A percentile compares a stretch with the other conserved stretches of the same genome.
Conservation (phyloP, 495 filamentous ascomycete species). For the Physcia stellaris region DNA sequence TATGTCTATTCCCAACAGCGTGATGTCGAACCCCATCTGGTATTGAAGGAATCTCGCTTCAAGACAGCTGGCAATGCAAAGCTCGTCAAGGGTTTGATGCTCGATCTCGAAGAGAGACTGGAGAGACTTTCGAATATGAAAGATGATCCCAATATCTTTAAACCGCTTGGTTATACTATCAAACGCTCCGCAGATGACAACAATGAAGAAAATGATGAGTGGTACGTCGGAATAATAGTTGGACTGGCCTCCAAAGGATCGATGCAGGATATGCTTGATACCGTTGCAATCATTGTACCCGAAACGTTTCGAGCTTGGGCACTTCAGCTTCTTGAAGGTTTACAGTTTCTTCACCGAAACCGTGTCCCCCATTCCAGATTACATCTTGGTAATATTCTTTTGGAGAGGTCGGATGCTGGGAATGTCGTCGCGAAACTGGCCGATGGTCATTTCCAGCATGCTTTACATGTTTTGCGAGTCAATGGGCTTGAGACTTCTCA, state of each 20-base stretch:
- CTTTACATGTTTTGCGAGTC: constrained; percentile 44
- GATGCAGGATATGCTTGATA: constrained; percentile 64
- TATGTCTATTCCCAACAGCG: constrained; percentile 9
- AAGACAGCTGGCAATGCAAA: constrained; percentile 38
- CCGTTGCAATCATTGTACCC: constrained; percentile 57
- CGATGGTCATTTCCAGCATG: constrained; percentile 53
- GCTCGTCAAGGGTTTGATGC: constrained; percentile 51
- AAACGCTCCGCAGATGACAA: constrained; percentile 23
- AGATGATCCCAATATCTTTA: constrained; percentile 62
- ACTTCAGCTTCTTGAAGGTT: constrained; percentile 75
- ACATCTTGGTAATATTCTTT: constrained; percentile 60
- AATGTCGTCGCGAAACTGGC: constrained; percentile 47
- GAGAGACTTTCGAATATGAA: constrained; percentile 53
- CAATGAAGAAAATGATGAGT: constrained; percentile 27
- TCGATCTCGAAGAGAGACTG: constrained; percentile 52
- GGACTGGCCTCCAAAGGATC: constrained; percentile 73
- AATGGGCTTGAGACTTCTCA: constrained; percentile 8
- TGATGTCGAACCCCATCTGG: constrained; percentile 38
- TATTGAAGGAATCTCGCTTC: constrained; percentile 56
- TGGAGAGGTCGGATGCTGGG: constrained; percentile 45
- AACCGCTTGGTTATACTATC: constrained; percentile 72
- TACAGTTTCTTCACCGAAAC: constrained; percentile 73
- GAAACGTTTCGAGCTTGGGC: constrained; percentile 72
- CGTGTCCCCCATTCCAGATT: constrained; percentile 71
- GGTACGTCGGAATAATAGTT: constrained; percentile 71